phyloP scores from a whole-genome alignment of 2,329 filamentous ascomycete genomes.

The Cryphonectria carpinicola region DNA sequence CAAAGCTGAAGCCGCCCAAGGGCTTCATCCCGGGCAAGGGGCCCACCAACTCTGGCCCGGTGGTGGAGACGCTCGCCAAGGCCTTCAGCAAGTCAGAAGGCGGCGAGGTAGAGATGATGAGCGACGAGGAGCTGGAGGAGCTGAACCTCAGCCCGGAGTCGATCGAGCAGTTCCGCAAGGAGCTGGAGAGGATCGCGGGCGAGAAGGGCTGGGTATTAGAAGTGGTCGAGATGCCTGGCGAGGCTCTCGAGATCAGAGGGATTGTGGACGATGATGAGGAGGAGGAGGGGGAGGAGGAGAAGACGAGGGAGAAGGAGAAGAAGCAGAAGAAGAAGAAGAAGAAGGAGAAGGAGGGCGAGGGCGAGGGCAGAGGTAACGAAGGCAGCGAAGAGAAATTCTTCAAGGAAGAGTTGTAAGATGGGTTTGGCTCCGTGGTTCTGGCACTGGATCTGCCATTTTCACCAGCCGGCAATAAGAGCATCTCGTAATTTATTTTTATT shows the following conservation, averaged over 20 bases:
- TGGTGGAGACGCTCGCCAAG: slow-evolving; percentile 51
- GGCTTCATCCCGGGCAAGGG: slow-evolving; percentile 41
- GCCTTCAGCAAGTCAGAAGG: slow-evolving; percentile 58
- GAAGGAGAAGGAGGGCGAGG: neutral
- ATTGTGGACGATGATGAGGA: slow-evolving; percentile 66
- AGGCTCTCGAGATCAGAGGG: slow-evolving; percentile 67
- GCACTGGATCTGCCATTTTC: slow-evolving; percentile 2
- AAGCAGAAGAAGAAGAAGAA: slow-evolving; percentile 27
- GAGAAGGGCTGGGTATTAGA: slow-evolving; percentile 80
- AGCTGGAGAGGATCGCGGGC: slow-evolving; percentile 70
- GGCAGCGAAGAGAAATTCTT: slow-evolving; percentile 58
- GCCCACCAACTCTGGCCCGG: slow-evolving; percentile 30
- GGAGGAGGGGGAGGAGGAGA: slow-evolving; percentile 36
- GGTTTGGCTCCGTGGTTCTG: neutral
- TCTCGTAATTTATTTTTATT: neutral
- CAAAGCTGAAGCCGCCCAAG: slow-evolving; percentile 50
- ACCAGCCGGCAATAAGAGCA: slow-evolving; percentile 5
- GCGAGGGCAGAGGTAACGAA: slow-evolving; percentile 29
- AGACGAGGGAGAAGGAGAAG: slow-evolving; percentile 35
- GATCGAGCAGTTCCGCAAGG: slow-evolving; percentile 69
- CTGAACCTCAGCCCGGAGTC: slow-evolving; percentile 68
- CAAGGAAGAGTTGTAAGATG: slow-evolving; percentile 55
- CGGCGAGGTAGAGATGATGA: slow-evolving; percentile 63
- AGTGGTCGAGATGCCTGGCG: slow-evolving; percentile 70
- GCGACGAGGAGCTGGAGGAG: slow-evolving; percentile 68